Base-by-base conservation (phyloP, 108 stramenopile species). In the Cyclotella kingstonii region DNA sequence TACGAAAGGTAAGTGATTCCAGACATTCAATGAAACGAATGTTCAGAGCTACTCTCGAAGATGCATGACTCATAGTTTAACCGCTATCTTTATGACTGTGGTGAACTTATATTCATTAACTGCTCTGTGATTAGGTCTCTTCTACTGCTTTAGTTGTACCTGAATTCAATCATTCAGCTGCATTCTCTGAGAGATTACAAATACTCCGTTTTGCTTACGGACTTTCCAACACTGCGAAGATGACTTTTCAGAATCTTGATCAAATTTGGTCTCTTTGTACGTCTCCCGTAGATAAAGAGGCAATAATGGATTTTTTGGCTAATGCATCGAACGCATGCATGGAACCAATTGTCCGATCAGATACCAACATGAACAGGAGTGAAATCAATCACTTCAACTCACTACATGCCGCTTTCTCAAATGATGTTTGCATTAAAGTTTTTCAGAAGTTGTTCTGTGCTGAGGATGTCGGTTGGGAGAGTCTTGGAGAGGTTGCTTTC, bases 361-460 rank as follows among this genome's bases (percentile, higher is more conserved):
- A 73, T 48, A 72, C 44, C 51, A 25, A 70, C n/a, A 57, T 66
- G 52, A 62, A 46, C 25, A 40, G 30, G 26, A 15, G 22, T 26
- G 44, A 60, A 18, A 34, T 60, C 6, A 33, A 2, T 7, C 14
- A 3, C 2, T 19, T n/a, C 71, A 55, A 79, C 38, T 25, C 67
- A 43, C 76, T 89, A 18, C 63, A 80, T 47, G 66, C 84, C 35
- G 88, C 87, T 0, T 85, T 91, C 42, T 57, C 82, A 5, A 73
- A 80, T 17, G 83, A 90, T 31, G 79, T 81, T 8, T 71, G 78
- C 10, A 43, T 58, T 19, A 33, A 59, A 21, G 85, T 86, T 2
- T 95, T 95, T 63, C 53, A 85, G 46, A 69, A 80, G 33, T 49
- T 95, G n/a, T 86, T 95, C 60, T 95, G 94, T 60, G 73, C 89